A percentile compares a stretch with the other conserved stretches of the same genome.
These are phyloP conservation scores for Fusarium subglutinans DNA, from an alignment of 2,329 filamentous ascomycete genomes.

Conservation along the genomic window DNA sequence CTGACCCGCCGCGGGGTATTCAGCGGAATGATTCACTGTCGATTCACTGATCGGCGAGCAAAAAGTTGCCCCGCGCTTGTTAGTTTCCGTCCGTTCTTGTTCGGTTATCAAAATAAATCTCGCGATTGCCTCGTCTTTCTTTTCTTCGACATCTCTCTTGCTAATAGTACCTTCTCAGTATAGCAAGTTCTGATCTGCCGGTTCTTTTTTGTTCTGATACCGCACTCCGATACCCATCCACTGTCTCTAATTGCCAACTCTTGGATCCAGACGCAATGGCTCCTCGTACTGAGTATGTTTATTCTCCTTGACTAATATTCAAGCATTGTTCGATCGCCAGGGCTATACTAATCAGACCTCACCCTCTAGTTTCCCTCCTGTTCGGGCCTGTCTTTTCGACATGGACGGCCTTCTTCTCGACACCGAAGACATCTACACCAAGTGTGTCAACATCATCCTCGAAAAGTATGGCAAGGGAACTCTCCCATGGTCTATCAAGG, in stretches of 20 bases:
- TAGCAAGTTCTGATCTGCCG: not conserved
- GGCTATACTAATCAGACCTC: constrained; percentile 12
- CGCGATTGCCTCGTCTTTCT: constrained; percentile 7
- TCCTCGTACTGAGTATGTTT: constrained; percentile 56
- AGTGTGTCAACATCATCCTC: constrained; percentile 84
- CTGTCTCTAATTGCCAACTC: not conserved
- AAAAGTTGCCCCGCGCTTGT: constrained; percentile 10
- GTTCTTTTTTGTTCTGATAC: not conserved
- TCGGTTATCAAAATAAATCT: constrained; percentile 15
- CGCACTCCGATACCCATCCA: not conserved
- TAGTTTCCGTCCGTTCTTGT: not conserved
- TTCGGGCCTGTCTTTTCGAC: constrained; percentile 95
- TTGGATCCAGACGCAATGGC: constrained; percentile 47
- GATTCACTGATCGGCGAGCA: not conserved
- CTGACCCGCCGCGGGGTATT: constrained; percentile 24
- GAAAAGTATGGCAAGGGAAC: constrained; percentile 75
- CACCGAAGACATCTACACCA: constrained; percentile 89
- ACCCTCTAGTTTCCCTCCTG: constrained; percentile 73
- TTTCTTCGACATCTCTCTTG: not conserved
- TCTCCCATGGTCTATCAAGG: constrained; percentile 95
- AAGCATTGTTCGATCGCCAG: not conserved
- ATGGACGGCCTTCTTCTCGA: constrained; percentile 98
- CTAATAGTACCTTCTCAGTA: not conserved
- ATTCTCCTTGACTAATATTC: not conserved
- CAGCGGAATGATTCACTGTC: constrained; percentile 9